Conservation (phyloP, 2,329 filamentous ascomycete genomes). For the Neofusicoccum parvum region DNA sequence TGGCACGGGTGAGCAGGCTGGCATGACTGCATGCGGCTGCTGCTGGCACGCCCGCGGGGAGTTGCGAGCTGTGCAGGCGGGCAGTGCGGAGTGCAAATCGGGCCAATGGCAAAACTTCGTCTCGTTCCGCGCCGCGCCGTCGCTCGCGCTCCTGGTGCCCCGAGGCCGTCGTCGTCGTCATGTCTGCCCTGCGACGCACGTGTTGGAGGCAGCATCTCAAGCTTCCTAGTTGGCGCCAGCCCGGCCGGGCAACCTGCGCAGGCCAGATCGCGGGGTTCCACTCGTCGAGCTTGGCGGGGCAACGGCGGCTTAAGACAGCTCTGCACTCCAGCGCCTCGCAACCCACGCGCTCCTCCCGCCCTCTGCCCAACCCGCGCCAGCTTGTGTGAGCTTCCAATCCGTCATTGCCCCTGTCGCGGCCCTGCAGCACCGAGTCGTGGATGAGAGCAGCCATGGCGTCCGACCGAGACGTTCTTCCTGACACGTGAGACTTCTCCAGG, state of each 20-base stretch:
- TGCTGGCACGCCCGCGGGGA: too few relatives aligned
- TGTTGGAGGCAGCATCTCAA: slow-evolving; percentile 7
- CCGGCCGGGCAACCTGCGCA: background rate
- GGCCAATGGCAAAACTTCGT: slow-evolving; percentile 3
- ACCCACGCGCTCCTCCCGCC: background rate
- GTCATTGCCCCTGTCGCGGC: background rate
- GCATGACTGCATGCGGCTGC: too few relatives aligned
- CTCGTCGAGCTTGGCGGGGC: slow-evolving; percentile 18
- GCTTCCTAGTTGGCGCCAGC: slow-evolving; percentile 4
- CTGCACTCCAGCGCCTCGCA: background rate
- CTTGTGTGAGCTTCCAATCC: background rate
- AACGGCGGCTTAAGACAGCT: slow-evolving; percentile 6
- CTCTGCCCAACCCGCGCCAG: background rate
- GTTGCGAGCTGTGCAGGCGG: too few relatives aligned
- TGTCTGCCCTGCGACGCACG: slow-evolving; percentile 4
- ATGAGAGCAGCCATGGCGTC: slow-evolving; percentile 40
- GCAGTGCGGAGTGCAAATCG: too few relatives aligned
- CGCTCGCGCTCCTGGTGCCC: too few relatives aligned
- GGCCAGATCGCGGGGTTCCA: slow-evolving; percentile 20
- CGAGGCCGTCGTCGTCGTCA: background rate
- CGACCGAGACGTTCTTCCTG: slow-evolving; percentile 50
- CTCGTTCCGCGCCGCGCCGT: background rate
- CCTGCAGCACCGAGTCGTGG: slow-evolving; percentile 21
- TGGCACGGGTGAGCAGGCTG: too few relatives aligned
- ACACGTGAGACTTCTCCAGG: slow-evolving; percentile 38